Conservation (phyloP, 2,329 filamentous ascomycete genomes). For the Raffaelea ambrosiae region DNA sequence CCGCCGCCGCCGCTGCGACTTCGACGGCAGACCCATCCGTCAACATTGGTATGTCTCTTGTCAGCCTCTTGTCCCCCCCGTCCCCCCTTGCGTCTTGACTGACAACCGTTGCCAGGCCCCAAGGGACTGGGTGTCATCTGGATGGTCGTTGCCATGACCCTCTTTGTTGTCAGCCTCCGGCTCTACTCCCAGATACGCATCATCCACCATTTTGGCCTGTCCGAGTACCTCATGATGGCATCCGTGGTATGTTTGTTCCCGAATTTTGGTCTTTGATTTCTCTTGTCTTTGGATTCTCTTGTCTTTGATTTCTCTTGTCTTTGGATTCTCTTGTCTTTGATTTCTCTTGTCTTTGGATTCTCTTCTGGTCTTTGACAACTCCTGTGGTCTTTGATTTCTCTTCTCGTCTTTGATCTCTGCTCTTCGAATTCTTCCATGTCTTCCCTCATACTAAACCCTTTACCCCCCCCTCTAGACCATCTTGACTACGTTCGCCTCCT, state of each 20-base stretch:
- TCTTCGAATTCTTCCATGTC: neutral
- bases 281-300: no score
- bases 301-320: no score
- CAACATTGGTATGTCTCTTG: no score
- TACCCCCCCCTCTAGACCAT: neutral
- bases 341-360: no score
- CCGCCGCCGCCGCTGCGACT: no score
- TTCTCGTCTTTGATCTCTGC: neutral
- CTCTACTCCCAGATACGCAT: slow-evolving; percentile 1
- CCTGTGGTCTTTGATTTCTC: neutral
- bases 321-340: no score
- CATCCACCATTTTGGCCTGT: neutral
- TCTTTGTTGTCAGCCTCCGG: neutral
- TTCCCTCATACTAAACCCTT: neutral
- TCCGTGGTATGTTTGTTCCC: neutral
- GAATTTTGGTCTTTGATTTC: no score
- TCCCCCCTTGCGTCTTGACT: no score
- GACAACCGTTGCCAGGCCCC: neutral
- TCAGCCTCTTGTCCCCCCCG: no score
- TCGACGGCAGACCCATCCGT: no score
- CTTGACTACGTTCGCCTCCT: neutral
- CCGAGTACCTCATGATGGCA: slow-evolving; percentile 1
- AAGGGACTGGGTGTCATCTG: slow-evolving; percentile 3
- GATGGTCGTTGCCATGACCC: neutral
- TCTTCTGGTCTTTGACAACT: no score